Base-by-base conservation (phyloP, 2,329 filamentous ascomycete species). In the Hypoxylon rubiginosum region DNA sequence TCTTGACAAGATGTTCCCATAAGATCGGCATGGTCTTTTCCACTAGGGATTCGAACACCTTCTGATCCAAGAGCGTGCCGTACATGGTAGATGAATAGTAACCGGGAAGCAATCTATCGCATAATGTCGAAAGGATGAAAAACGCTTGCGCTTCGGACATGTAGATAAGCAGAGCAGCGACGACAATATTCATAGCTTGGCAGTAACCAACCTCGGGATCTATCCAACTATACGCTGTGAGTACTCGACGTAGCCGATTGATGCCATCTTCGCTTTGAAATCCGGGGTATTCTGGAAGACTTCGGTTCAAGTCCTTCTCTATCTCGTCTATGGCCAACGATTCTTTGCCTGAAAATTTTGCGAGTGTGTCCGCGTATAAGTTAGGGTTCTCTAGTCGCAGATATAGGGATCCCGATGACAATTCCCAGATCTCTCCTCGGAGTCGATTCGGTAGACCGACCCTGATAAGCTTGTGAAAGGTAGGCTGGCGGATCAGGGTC, bases 21-120 rank as follows among this genome's bases (percentile, higher is more conserved):
- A 99, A 86, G 63, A 99, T 91, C 1, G 96, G 96, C 94, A 99
- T 98, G 1, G 96, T 99, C 82, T 93, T 96, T 79, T 99, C 96
- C n/a, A 99, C 96, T 3, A 99, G 85, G 2, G 92, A 97, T 81
- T 99, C 96, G 74, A 99, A 99, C 13, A 99, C 96, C 72, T 96
- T 93, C 75, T 99, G 96, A 76, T 99, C 96, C 41, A 99, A 86
- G 4, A 99, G 85, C 0, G 96, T 99, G 72, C 96, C 96, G 80
- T 99, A 99, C 96, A 99, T 99, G 70, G 97, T 99, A 17, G 92
- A 97, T 4, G 95, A 98, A 79, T 99, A 99, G 82, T 99, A 99
- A 4, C 96, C 96, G 0, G 96, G 96, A 3, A 98, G 88, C 1
- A 99, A 85, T 50, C 95, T 91, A 78, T 98, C 95, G 82, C 96